Evolutionary conservation across 1,139 yeast genomes (phyloP), one percentile per base, ranked within the genome.

Genomic region (Nadsonia commutata): DNA sequence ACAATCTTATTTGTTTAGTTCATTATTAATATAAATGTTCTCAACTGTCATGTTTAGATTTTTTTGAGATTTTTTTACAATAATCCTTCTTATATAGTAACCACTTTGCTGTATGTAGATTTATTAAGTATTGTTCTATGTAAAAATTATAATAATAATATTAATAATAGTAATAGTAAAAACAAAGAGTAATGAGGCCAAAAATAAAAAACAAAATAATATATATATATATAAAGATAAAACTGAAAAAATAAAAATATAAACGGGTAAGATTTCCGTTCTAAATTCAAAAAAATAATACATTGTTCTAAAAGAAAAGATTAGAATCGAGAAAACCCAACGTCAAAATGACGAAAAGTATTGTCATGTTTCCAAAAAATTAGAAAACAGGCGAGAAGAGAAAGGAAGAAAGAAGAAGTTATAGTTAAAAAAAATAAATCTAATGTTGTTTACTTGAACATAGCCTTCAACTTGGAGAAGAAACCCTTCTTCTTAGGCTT

Each of bases 401-500:
- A 40, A 33, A 27, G 31, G 31, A 43, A 19, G 38, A 17, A 27
- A 31, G 19, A 37, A 37, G 20, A 33, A 2, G 4, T n/a, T n/a
- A n/a, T n/a, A n/a, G 18, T 39, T 39, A 27, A 18, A 11, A 40
- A 22, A 42, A 31, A 40, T 36, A 40, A 42, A 39, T 23, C 40
- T 38, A 6, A 21, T 17, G 13, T 20, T 16, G 19, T 39, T 20
- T 17, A 42, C n/a, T 27, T 31, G 20, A 39, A 40, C n/a, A 37
- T 20, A 16, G 20, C 22, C 22, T 23, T 20, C 5, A 39, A 27
- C 20, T 21, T 13, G 8, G 31, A 20, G 40, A 38, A 16, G 11
- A 22, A 22, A 11, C 27, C 27, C 27, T 21, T 18, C 42, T 17
- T 19, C 40, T 13, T 16, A 13, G 20, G 42, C 38, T 40, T 37